Conservation (phyloP, 2,329 filamentous ascomycete species). For the Paraconiothyrium sp. region DNA sequence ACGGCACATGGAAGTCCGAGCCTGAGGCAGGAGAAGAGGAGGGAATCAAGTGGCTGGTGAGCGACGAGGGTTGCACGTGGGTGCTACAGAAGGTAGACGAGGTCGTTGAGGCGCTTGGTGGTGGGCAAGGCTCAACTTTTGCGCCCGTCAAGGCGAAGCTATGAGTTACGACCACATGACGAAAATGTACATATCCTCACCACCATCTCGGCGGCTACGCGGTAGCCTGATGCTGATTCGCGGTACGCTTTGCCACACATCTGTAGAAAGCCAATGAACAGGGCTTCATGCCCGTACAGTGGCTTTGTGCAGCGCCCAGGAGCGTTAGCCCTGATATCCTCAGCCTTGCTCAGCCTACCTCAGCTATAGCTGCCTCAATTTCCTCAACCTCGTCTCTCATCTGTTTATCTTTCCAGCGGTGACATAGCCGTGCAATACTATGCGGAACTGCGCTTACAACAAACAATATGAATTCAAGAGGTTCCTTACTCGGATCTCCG, state of each 20-base stretch:
- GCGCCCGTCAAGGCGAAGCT: conserved; percentile 42
- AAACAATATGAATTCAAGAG: not conserved
- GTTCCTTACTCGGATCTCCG: not conserved
- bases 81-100: conserved; percentile 69
- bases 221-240: not conserved
- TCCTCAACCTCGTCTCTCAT: not conserved
- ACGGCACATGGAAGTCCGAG: conserved; percentile 66
- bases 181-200: not conserved
- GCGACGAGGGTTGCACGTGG: conserved; percentile 72
- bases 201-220: not conserved
- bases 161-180: conserved; percentile 7
- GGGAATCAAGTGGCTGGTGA: conserved; percentile 68
- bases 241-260: not conserved
- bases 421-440: not conserved
- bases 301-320: not conserved
- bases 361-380: not conserved
- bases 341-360: not conserved
- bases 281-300: no score
- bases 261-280: not conserved
- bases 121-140: conserved; percentile 41
- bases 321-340: not conserved
- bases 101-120: conserved; percentile 59
- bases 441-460: not conserved
- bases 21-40: conserved; percentile 60
- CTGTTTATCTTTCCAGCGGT: not conserved